Evolutionary conservation across 1,139 yeast species (phyloP).

Genomic region (Nakaseomyces kungkrabaensis): DNA sequence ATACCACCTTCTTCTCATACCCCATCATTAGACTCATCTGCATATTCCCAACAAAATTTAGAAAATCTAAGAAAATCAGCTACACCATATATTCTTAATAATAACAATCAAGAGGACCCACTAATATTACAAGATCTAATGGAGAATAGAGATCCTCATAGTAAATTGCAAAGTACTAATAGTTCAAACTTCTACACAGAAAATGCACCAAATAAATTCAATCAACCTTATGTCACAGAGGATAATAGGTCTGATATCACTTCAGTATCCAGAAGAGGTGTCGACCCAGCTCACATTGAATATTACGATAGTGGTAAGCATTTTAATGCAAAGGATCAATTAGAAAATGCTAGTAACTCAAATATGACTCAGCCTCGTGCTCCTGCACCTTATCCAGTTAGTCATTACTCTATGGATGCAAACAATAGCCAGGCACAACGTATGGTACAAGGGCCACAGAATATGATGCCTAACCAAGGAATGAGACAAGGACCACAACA

Average conservation of each 20-base stretch:
- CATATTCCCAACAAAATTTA: conserved; percentile 3
- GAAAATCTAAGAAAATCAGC: conserved; percentile 2
- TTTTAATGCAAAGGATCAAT: not conserved
- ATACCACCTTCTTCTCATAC: conserved; percentile 1
- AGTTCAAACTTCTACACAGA: not conserved
- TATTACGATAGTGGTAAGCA: conserved; percentile 1
- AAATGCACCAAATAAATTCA: conserved; percentile 8
- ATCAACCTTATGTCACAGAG: conserved; percentile 5
- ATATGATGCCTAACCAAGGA: not conserved
- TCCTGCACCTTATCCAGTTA: conserved; percentile 3
- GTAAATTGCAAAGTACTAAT: conserved; percentile 4
- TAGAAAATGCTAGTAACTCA: not conserved
- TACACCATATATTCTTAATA: not conserved
- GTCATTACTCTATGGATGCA: not conserved
- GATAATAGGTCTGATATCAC: conserved; percentile 52
- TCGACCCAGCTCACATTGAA: conserved; percentile 47
- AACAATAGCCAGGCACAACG: not conserved
- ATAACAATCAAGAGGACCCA: not conserved
- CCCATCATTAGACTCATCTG: conserved; percentile 5
- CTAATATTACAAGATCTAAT: conserved; percentile 5
- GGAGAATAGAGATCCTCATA: conserved; percentile 15
- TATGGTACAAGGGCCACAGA: not conserved
- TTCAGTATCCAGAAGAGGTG: conserved; percentile 68
- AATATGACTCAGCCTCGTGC: not conserved
- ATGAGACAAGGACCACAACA: not conserved